Base-by-base conservation (phyloP, 306 rosid genomes). In the Fragaria iinumae region DNA sequence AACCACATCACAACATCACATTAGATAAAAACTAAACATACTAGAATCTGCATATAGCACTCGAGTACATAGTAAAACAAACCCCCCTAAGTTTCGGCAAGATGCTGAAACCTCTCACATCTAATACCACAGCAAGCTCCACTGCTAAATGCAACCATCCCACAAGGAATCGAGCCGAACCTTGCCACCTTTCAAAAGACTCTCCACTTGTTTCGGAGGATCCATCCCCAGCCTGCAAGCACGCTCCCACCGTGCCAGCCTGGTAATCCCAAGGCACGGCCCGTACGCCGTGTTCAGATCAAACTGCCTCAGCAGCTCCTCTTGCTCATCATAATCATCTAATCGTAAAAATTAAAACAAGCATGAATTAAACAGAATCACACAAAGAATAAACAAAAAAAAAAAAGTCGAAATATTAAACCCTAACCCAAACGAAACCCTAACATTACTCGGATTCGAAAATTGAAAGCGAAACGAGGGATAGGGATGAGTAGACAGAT, bases 261-360 rank as follows among this genome's bases (percentile, higher is more conserved):
- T 84, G 43, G 86, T 80, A 83, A 93, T 85, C 44, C 98, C 98
- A 6, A 88, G 9, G 75, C 97, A 93, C 1, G 98, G 98, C 9
- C 98, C 98, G 18, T 85, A 93, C 1, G 86, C 83, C 90, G 76
- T 89, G 91, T 93, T 86, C 88, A 93, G 45, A 83, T 93, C 98
- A 53, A 93, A 93, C 68, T 91, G 90, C 67, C 92, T 89, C 80
- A 93, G 2, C 83, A 80, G 7, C 38, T 59, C 78, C 87, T 93
- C 98, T 41, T 29, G 69, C 66, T 82, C 84, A 0, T 73, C 83
- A 77, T 71, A 45, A 45, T 88, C 97, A 83, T 90, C 98, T 93
- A 81, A 4, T n/a, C 43, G 38, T 10, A 38, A 25, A 25, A 41
- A 14, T 8, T 1, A 36, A n/a, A 2, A 71, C 62, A 34, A 47